Evolutionary conservation across 1,139 yeast genomes (phyloP).

Genomic region (Sugiyamaella xylanicola): DNA sequence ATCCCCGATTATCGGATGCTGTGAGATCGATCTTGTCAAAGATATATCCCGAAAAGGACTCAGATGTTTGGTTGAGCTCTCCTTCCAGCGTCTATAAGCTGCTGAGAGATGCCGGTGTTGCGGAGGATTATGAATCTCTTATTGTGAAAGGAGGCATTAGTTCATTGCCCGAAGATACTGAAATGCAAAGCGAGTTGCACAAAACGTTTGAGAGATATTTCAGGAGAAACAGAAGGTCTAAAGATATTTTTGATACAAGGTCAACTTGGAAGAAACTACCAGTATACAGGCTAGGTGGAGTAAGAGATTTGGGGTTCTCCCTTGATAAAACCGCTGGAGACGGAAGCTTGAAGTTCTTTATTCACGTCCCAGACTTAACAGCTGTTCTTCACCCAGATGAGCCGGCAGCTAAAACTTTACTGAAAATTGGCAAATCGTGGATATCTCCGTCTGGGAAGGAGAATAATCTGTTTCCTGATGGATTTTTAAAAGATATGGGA

Average conservation of each 20-base stretch:
- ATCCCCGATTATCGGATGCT: conserved; percentile 27
- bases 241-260: background rate
- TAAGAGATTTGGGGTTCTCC: conserved; percentile 28
- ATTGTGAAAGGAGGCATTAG: conserved; percentile 19
- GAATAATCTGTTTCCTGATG: conserved; percentile 13
- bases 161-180: conserved; percentile 11
- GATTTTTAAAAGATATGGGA: conserved; percentile 8
- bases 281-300: conserved; percentile 7
- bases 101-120: conserved; percentile 20
- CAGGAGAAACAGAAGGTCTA: conserved; percentile 3
- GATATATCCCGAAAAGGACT: conserved; percentile 27
- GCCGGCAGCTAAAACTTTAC: conserved; percentile 18
- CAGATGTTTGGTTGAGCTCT: conserved; percentile 28
- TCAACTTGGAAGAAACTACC: conserved; percentile 13
- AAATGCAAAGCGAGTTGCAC: conserved; percentile 21
- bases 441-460: background rate
- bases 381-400: conserved; percentile 14
- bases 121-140: conserved; percentile 21
- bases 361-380: conserved; percentile 28
- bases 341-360: conserved; percentile 13
- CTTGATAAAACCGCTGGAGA: conserved; percentile 2
- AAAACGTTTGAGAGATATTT: conserved; percentile 10
- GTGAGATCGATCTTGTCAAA: conserved; percentile 26
- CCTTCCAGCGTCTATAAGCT: conserved; percentile 26
- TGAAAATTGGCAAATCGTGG: conserved; percentile 19